Evolutionary conservation across 2,329 filamentous ascomycete species (phyloP).

Genomic region (Exophiala phaeomuriformis): DNA sequence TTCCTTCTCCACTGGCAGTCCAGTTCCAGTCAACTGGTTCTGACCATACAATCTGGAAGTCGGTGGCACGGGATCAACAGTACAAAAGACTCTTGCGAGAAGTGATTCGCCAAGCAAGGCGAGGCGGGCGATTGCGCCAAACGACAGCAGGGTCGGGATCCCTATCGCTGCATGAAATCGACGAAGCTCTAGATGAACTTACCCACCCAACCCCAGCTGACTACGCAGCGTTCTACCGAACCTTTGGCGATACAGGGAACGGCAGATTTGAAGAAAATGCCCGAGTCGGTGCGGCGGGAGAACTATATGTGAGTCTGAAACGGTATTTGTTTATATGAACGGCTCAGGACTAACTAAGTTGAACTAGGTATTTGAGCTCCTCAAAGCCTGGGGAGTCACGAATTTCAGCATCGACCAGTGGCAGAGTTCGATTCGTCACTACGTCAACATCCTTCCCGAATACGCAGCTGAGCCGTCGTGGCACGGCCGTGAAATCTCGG

Average conservation of each 20-base stretch:
- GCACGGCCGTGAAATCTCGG: slow-evolving; percentile 10
- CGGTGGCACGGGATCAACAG: slow-evolving; percentile 1
- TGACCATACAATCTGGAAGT: neutral
- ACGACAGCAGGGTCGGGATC: neutral
- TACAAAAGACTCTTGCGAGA: slow-evolving; percentile 10
- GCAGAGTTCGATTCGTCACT: slow-evolving; percentile 16
- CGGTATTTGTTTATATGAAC: neutral
- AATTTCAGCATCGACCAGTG: slow-evolving; percentile 12
- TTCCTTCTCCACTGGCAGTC: too few relatives aligned
- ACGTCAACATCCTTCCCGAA: slow-evolving; percentile 3
- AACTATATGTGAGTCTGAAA: slow-evolving; percentile 15
- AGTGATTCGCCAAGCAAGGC: slow-evolving; percentile 11
- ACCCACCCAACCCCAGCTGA: neutral
- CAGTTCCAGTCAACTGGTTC: too few relatives aligned
- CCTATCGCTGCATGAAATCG: slow-evolving; percentile 14
- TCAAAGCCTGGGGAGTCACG: slow-evolving; percentile 1
- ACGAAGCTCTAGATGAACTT: slow-evolving; percentile 10
- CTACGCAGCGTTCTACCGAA: slow-evolving; percentile 4
- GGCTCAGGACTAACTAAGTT: neutral
- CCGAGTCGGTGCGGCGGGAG: slow-evolving; percentile 18
- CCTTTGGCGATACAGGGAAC: neutral
- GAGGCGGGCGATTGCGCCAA: neutral
- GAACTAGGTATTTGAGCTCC: slow-evolving; percentile 9
- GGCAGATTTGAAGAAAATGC: slow-evolving; percentile 8
- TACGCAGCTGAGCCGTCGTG: slow-evolving; percentile 1